A percentile compares a stretch with the other conserved stretches of the same genome.
These are phyloP conservation scores for Paecilomyces dactylethromorphus DNA, from an alignment of 2,329 filamentous ascomycete genomes.

Conservation along the genomic window DNA sequence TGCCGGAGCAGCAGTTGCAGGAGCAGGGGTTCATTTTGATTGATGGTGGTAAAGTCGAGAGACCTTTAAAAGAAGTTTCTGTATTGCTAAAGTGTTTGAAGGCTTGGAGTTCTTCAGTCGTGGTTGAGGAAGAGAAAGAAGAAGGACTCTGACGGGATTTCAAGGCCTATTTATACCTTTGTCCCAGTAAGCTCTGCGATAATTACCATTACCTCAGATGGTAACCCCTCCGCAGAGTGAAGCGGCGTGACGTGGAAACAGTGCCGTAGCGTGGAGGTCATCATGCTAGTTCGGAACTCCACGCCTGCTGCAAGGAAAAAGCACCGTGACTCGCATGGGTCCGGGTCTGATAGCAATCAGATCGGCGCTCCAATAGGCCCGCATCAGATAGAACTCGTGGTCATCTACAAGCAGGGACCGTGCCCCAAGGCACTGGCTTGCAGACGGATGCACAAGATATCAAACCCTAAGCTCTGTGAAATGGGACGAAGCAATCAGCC, in stretches of 20 bases:
- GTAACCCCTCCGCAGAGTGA: not conserved
- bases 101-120: not conserved
- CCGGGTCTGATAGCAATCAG: not conserved
- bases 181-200: not conserved
- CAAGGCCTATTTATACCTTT: not conserved
- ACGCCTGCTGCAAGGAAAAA: not conserved
- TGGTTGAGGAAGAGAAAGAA: not conserved
- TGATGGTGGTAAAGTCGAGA: conserved; percentile 2
- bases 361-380: not conserved
- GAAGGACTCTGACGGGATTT: not conserved
- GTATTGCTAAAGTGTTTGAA: not conserved
- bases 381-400: not conserved
- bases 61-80: not conserved
- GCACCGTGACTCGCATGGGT: not conserved
- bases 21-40: conserved; percentile 32
- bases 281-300: not conserved
- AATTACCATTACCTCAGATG: not conserved
- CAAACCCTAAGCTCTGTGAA: not conserved
- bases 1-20: conserved; percentile 34
- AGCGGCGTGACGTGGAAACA: not conserved
- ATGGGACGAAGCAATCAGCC: not conserved
- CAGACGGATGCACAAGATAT: not conserved
- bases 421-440: not conserved
- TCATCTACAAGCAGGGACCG: not conserved
- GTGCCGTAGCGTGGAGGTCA: not conserved